Base-by-base conservation (phyloP, 352 stramenopile species). In the Globisporangium splendens region DNA sequence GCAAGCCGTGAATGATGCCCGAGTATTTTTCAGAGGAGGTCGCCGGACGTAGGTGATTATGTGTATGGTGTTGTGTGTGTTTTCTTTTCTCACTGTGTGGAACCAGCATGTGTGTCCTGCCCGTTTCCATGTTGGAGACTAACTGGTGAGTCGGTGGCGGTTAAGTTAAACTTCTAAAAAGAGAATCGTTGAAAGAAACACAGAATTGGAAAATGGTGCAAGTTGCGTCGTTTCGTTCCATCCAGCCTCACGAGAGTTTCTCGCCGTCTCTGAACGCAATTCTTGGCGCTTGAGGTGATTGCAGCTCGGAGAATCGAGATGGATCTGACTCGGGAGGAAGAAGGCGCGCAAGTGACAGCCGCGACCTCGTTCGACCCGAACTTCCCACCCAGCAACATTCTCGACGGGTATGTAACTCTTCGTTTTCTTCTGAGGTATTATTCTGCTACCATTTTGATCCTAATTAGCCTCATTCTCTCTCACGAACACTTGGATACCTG, bases 301-400 rank as follows among this genome's bases (percentile, higher is more conserved):
- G 28, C 10, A 8, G 5, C 28, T 35, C 10, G 28, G 28, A 35
- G 28, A 8, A 35, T 12, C 38, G 35, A 49, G 31, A 93, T 93
- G 85, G 83, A 95, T 56, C 63, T 95, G 56, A 84, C 81, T 21
- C 68, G 91, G 38, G 85, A 95, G 20, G 83, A 90, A 66, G 83
- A 91, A 65, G 85, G 83, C 21, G 81, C 85, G 35, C 79, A 93
- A 65, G 79, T 95, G 70, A 89, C 79, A 13, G 78, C 79, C 0
- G 81, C 87, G 59, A 91, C 83, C 33, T 93, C 83, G 10, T 93
- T 88, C 50, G 81, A 93, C 58, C 59, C 71, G 5, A 79, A 72
- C 35, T 90, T 75, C 52, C 79, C 82, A 11, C 83, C 85, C 8
- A 72, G 75, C 54, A 93, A 91, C 69, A 84, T 95, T 48, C 70